These are phyloP conservation scores for Rhodamnia rubescens DNA, from an alignment of 345 rosid genomes.

Conservation along the genomic window DNA sequence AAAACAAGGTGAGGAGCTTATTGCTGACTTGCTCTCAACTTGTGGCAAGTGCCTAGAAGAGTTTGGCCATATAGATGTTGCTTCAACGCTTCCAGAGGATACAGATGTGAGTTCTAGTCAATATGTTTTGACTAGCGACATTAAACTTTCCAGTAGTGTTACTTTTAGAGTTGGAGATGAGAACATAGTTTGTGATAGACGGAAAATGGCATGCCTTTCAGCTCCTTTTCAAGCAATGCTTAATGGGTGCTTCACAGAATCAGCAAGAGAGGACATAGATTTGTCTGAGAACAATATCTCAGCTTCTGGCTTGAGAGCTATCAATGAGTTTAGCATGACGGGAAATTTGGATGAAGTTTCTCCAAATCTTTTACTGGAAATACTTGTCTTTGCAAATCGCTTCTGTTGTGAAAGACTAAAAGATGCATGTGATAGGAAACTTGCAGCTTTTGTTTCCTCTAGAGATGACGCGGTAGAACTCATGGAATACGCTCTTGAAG, in stretches of 20 bases:
- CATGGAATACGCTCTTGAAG: slow-evolving; percentile 81
- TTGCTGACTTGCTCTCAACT: slow-evolving; percentile 64
- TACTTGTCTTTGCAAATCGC: slow-evolving; percentile 75
- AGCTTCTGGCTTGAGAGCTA: slow-evolving; percentile 51
- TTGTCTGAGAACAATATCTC: slow-evolving; percentile 80
- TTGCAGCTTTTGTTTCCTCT: slow-evolving; percentile 55
- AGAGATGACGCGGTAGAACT: slow-evolving; percentile 83
- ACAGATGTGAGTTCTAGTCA: slow-evolving; percentile 21
- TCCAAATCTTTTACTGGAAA: slow-evolving; percentile 62
- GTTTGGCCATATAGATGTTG: slow-evolving; percentile 62
- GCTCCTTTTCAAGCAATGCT: slow-evolving; percentile 92
- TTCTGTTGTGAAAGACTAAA: slow-evolving; percentile 90
- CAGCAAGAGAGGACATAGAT: slow-evolving; percentile 65
- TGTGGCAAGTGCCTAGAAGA: slow-evolving; percentile 67
- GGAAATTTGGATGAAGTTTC: slow-evolving; percentile 45
- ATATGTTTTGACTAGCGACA: slow-evolving; percentile 15
- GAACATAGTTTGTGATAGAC: slow-evolving; percentile 68
- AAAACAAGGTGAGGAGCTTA: slow-evolving; percentile 85
- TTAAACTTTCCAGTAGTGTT: slow-evolving; percentile 26
- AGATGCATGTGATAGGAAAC: slow-evolving; percentile 77
- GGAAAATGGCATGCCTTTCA: slow-evolving; percentile 71
- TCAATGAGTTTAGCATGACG: slow-evolving; percentile 55
- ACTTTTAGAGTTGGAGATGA: slow-evolving; percentile 66
- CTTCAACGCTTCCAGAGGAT: slow-evolving; percentile 34
- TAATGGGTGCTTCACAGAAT: slow-evolving; percentile 80